Base-by-base conservation (phyloP, 2,329 filamentous ascomycete species). In the Macroventuria anomochaeta region DNA sequence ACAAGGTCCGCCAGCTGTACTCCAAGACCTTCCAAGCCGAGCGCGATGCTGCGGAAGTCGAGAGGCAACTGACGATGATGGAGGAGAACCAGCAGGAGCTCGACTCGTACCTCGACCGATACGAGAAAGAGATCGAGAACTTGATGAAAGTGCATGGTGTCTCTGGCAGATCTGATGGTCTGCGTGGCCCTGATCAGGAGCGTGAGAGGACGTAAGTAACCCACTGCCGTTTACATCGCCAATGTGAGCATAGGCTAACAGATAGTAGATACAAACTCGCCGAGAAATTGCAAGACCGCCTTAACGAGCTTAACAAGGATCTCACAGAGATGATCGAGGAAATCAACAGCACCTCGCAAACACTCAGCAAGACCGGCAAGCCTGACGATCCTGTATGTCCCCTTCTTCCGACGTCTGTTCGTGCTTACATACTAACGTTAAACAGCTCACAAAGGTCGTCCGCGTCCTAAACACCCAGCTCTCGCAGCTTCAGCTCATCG, bases 311-410 rank as follows among this genome's bases (percentile, higher is more conserved):
- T 86, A 92, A 91, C 70, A 90, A 91, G 72, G 92, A 96, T 71
- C 81, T 99, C 59, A 87, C 86, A 40, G 93, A 91, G 77, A 97
- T 99, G 92, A 96, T 99, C 65, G 93, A 96, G 72, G 95, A 97
- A 76, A 96, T 99, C 72, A 99, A 99, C 73, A 86, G 88, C 64
- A 93, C 96, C 58, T 95, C 91, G n/a, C 85, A 90, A 48, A 91
- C 88, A 20, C 79, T 99, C 62, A 93, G 87, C 82, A 96, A 96
- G 82, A 91, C 89, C 53, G 88, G 84, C 76, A 96, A 96, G 76
- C 85, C 90, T 23, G 73, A 77, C 59, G 67, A 72, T 54, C 61
- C 67, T 32, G 70, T 73, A 69, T 42, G 62, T 60, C 11, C 26
- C 15, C 13, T 8, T 6, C 10, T 25, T 8, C 8, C 2, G 10